phyloP scores from a whole-genome alignment of 2,329 filamentous ascomycete genomes.

The Pezicula carpinea region DNA sequence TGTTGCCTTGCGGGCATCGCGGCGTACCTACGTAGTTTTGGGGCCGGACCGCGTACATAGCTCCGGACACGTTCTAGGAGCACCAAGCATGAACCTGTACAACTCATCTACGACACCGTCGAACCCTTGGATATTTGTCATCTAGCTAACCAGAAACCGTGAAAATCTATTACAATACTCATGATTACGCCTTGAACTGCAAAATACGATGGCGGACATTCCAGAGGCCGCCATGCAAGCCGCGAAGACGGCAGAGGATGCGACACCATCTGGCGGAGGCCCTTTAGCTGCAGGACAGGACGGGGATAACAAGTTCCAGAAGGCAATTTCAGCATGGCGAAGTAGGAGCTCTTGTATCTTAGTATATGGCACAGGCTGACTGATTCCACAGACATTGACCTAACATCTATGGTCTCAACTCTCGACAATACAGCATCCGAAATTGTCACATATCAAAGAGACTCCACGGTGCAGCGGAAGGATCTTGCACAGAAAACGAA shows the following conservation, averaged over 20 bases:
- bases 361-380: conserved; percentile 10
- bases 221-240: conserved; percentile 21
- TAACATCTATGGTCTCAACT: conserved; percentile 75
- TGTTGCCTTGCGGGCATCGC: too few species aligned
- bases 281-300: conserved; percentile 31
- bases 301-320: conserved; percentile 89
- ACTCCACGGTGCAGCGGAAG: conserved; percentile 93
- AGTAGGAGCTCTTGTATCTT: conserved; percentile 48
- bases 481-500: conserved; percentile 99
- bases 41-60: too few species aligned
- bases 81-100: background rate
- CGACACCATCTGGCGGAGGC: conserved; percentile 6
- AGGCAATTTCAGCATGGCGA: conserved; percentile 92
- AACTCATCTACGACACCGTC: background rate
- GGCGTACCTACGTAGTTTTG: too few species aligned
- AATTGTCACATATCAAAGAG: conserved; percentile 86
- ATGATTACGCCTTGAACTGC: conserved; percentile 12
- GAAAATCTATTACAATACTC: conserved; percentile 3
- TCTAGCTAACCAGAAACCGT: conserved; percentile 6
- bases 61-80: background rate
- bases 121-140: conserved; percentile 4
- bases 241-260: conserved; percentile 4
- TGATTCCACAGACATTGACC: conserved; percentile 66
- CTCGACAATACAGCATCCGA: conserved; percentile 94
- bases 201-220: conserved; percentile 24